phyloP scores from a whole-genome alignment of 805 yeast genomes.

The Cyberlindnera xylosilytica region DNA sequence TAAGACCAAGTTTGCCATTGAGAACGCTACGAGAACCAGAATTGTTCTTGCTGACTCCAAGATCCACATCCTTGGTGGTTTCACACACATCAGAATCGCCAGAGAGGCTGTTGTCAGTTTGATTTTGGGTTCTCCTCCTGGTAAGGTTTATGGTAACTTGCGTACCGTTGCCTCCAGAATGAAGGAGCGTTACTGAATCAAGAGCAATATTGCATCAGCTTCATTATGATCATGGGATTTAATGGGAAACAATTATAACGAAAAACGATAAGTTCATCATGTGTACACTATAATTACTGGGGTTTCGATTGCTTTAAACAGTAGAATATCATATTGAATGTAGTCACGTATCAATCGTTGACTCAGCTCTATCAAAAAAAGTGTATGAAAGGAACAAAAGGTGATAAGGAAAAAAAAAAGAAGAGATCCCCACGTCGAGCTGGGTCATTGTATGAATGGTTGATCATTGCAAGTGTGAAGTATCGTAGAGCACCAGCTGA shows the following conservation, averaged over 20 bases:
- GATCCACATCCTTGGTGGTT: conserved; percentile 95
- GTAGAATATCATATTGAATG: conserved; percentile 1
- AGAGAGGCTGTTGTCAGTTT: conserved; percentile 93
- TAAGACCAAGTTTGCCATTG: conserved; percentile 96
- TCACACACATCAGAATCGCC: conserved; percentile 97
- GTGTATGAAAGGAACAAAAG: background rate
- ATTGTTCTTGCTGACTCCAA: conserved; percentile 96
- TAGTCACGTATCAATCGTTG: conserved; percentile 4
- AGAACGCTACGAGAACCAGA: conserved; percentile 97
- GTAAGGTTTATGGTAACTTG: conserved; percentile 95
- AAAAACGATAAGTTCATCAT: no score
- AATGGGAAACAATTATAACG: no score
- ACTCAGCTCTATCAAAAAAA: conserved; percentile 1
- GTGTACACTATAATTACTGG: no score
- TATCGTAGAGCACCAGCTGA: no score
- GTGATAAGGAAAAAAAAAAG: no score
- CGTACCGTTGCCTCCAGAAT: conserved; percentile 95
- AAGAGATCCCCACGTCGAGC: no score
- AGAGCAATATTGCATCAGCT: background rate
- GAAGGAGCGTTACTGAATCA: conserved; percentile 80
- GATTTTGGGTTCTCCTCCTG: conserved; percentile 97
- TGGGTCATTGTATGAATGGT: no score
- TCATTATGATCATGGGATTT: no score
- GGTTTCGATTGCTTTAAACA: no score
- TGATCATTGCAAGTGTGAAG: no score